Conservation (phyloP, 164 flowering plant genomes). For the Kalanchoe fedtschenkoi region DNA sequence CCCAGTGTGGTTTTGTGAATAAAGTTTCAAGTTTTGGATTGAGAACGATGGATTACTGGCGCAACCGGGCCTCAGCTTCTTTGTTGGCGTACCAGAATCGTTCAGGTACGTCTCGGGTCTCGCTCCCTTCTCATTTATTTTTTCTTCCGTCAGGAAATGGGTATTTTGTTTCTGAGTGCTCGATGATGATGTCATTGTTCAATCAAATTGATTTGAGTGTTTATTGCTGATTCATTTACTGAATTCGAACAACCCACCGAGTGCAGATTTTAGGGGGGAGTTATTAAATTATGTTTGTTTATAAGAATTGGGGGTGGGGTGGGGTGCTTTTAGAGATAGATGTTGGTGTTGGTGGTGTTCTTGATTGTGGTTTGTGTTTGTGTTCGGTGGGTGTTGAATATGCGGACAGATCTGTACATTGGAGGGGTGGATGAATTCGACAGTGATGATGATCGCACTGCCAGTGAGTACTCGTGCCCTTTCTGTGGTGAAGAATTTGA, state of each 20-base stretch:
- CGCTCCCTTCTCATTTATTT: background rate
- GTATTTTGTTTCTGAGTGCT: too few relatives aligned
- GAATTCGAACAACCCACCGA: too few relatives aligned
- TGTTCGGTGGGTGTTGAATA: background rate
- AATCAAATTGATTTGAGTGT: background rate
- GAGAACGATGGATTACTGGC: background rate
- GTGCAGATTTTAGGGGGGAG: too few relatives aligned
- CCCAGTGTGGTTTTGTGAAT: background rate
- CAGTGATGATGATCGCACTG: slow-evolving; percentile 28
- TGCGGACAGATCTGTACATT: slow-evolving; percentile 21
- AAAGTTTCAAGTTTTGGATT: background rate
- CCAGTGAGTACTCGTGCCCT: slow-evolving; percentile 38
- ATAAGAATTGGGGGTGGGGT: background rate
- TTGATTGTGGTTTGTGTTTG: background rate
- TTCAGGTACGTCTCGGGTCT: background rate
- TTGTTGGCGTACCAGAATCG: slow-evolving; percentile 1
- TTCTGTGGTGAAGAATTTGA: slow-evolving; percentile 58
- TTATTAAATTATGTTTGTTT: background rate
- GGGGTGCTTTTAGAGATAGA: too few relatives aligned
- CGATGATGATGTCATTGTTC: background rate
- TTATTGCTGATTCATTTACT: background rate
- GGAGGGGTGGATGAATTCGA: slow-evolving; percentile 26
- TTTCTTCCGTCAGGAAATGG: too few relatives aligned
- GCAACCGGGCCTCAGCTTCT: background rate
- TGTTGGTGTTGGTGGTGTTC: slow-evolving; percentile 5